Percentiles rank a stretch among this genome's conserved stretches.
Evolutionary conservation across 2,329 filamentous ascomycete genomes (phyloP).

Genomic region (Endoconidiophora polonica): DNA sequence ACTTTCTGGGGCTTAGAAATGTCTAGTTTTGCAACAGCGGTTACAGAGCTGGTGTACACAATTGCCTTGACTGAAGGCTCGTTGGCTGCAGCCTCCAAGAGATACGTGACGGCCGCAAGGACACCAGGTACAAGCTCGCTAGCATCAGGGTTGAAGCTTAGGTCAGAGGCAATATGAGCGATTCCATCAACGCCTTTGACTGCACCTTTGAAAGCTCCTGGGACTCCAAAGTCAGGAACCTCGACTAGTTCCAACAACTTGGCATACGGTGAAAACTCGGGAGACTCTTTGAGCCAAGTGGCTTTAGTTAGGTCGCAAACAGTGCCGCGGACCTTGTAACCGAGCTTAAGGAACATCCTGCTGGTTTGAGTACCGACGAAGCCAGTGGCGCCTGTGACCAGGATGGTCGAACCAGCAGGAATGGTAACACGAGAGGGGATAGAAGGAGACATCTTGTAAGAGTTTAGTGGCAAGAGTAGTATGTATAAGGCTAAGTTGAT

Average conservation of each 20-base stretch:
- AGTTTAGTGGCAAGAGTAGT: too few relatives aligned
- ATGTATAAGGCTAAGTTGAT: too few relatives aligned
- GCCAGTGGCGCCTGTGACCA: conserved; percentile 28
- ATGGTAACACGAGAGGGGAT: not conserved
- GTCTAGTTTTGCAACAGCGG: conserved; percentile 8
- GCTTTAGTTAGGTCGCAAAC: conserved; percentile 18
- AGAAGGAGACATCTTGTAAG: not conserved
- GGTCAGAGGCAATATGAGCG: conserved; percentile 23
- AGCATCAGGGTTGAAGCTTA: conserved; percentile 22
- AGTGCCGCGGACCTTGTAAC: conserved; percentile 25
- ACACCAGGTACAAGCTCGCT: conserved; percentile 23
- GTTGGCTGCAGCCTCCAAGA: conserved; percentile 22
- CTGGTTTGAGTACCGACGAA: conserved; percentile 26
- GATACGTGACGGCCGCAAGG: conserved; percentile 17
- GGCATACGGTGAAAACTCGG: conserved; percentile 12
- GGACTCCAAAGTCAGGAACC: conserved; percentile 20
- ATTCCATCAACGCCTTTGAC: conserved; percentile 19
- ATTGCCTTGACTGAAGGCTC: conserved; percentile 24
- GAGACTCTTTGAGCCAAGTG: conserved; percentile 1
- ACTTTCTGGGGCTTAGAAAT: conserved; percentile 14
- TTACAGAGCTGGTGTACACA: conserved; percentile 24
- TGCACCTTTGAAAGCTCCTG: conserved; percentile 15
- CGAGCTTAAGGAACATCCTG: conserved; percentile 21
- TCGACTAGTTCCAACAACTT: conserved; percentile 19
- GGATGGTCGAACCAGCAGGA: conserved; percentile 15